These are phyloP conservation scores for Aureobasidium sp. DNA, from an alignment of 2,329 filamentous ascomycete genomes.

Conservation along the genomic window DNA sequence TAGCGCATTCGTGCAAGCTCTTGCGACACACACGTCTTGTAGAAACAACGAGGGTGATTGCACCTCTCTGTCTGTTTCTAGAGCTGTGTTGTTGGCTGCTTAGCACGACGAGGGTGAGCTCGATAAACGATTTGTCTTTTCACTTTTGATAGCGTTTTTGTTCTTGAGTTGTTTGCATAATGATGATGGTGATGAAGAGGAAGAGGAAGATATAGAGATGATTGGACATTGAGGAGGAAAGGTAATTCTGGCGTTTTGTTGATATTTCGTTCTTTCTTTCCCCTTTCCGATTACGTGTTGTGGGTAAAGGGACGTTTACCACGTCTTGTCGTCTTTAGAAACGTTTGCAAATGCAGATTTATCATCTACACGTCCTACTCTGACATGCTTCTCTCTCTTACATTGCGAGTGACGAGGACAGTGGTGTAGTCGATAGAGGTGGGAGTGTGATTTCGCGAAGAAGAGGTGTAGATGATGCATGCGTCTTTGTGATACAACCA, in stretches of 20 bases:
- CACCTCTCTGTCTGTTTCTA: not conserved
- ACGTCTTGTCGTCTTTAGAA: not conserved
- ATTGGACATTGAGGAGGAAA: not conserved
- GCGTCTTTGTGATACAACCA: not conserved
- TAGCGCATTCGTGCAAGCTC: not conserved
- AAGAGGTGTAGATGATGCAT: too few species aligned
- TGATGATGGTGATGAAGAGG: not conserved
- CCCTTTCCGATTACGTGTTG: not conserved
- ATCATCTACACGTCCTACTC: not conserved
- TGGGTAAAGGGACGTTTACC: not conserved
- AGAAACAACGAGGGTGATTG: not conserved
- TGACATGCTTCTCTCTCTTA: not conserved
- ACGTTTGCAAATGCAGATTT: not conserved
- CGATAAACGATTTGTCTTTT: slow-evolving; percentile 2
- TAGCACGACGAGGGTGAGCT: slow-evolving; percentile 10
- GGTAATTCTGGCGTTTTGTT: not conserved
- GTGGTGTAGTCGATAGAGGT: too few species aligned
- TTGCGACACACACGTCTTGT: not conserved
- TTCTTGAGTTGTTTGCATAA: not conserved
- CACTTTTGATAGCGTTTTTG: not conserved
- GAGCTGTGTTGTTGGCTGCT: not conserved
- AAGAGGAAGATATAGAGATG: not conserved
- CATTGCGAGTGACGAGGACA: not conserved
- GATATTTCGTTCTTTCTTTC: not conserved
- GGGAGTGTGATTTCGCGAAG: too few species aligned